Evolutionary conservation across 352 stramenopile genomes (phyloP).

Genomic region (Pythium graminicola): DNA sequence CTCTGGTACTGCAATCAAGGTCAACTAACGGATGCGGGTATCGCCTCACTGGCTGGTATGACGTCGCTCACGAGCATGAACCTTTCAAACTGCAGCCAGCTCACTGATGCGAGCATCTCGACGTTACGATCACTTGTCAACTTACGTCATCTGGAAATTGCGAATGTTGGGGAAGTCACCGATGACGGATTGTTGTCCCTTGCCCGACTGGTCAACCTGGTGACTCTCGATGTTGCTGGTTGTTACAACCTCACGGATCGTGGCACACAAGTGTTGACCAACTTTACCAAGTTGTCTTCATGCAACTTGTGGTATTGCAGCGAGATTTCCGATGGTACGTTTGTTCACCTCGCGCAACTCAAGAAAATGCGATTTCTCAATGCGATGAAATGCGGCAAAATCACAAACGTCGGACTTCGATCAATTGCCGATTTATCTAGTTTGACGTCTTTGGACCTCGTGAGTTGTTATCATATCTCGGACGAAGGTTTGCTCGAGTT

Average conservation of each 20-base stretch:
- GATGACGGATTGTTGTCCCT: constrained; percentile 48
- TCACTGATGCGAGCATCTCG: constrained; percentile 55
- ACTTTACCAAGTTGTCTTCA: constrained; percentile 50
- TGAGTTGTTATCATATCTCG: constrained; percentile 69
- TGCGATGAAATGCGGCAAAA: constrained; percentile 74
- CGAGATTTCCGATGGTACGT: constrained; percentile 60
- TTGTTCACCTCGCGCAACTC: constrained; percentile 43
- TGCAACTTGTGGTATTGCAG: constrained; percentile 83
- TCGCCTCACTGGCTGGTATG: constrained; percentile 39
- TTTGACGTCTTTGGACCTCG: constrained; percentile 66
- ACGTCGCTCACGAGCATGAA: constrained; percentile 63
- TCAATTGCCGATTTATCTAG: constrained; percentile 45
- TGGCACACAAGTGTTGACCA: constrained; percentile 47
- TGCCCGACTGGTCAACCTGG: constrained; percentile 43
- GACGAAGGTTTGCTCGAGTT: constrained; percentile 44
- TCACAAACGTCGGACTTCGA: constrained; percentile 42
- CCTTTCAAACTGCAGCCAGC: constrained; percentile 72
- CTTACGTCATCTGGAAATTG: constrained; percentile 60
- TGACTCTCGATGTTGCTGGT: constrained; percentile 61
- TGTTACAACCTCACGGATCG: constrained; percentile 79
- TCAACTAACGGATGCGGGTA: constrained; percentile 54
- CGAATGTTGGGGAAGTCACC: constrained; percentile 68
- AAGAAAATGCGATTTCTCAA: constrained; percentile 69
- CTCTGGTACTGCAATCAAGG: constrained; percentile 82
- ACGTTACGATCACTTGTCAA: constrained; percentile 48